Percentiles rank a stretch among this genome's conserved stretches.
These are phyloP conservation scores for Prunus kanzakura DNA, from an alignment of 306 rosid genomes.

Conservation along the genomic window DNA sequence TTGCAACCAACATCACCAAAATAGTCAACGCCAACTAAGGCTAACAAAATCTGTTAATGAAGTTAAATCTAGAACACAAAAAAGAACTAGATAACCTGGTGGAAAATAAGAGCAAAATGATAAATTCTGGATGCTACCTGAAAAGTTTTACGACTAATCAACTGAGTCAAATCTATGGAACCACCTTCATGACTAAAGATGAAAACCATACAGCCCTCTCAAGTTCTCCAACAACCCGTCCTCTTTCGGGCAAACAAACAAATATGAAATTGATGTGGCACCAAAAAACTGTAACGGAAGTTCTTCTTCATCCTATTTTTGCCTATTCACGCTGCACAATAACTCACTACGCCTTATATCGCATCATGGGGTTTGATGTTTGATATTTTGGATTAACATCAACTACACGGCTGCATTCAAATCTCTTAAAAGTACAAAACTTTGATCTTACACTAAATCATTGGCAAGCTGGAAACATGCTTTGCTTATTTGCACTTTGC, in stretches of 20 bases:
- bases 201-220: neutral
- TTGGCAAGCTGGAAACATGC: neutral
- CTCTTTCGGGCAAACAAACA: neutral
- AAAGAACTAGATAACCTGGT: neutral
- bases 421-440: neutral
- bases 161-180: neutral
- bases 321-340: neutral
- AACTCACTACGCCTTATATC: neutral
- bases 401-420: neutral
- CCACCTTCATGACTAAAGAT: neutral
- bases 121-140: neutral
- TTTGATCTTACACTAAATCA: neutral
- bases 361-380: neutral
- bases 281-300: neutral
- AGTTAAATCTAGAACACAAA: neutral
- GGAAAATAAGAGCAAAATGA: neutral
- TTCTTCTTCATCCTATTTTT: neutral
- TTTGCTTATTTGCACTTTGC: neutral
- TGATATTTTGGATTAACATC: neutral
- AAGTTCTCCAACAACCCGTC: neutral
- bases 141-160: neutral
- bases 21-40: neutral
- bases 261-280: too few relatives aligned
- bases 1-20: neutral
- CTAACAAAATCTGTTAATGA: neutral